Base-by-base conservation (phyloP, 306 rosid species). In the Luffa aegyptiaca region DNA sequence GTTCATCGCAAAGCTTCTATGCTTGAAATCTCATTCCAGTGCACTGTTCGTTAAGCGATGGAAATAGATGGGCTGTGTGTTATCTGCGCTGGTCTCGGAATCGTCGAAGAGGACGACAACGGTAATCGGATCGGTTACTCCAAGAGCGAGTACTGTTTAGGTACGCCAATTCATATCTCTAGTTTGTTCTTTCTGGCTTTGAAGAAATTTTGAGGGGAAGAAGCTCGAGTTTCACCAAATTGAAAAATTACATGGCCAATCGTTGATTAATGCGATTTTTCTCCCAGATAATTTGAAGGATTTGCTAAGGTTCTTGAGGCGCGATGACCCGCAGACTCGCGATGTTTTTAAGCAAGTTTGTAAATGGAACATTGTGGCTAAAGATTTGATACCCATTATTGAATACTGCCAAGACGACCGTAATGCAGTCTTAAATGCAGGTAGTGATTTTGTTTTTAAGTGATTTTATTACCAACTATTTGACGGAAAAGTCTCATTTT, bases 311-410 rank as follows among this genome's bases (percentile, higher is more conserved):
- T 95, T 95, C 84, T 81, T 95, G 90, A 85, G 98, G 81, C 97
- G 98, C 3, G 98, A 95, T 37, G 97, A 95, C 51, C 97, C 93
- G 12, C 92, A 90, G 77, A 82, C 88, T 5, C 93, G 97, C 2
- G 92, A 89, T 33, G 98, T 92, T 69, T 92, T 92, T 82, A 95
- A 92, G 79, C 96, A 92, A 85, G 97, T 95, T 4, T 92, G 97
- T 83, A 92, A 85, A 87, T 95, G 98, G 98, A 91, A 84, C 78
- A 88, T 83, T 11, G 87, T 95, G 56, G 81, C 89, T 6, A 87
- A 92, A 79, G 85, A 95, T 78, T 75, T 95, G 90, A 88, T 95
- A 52, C 97, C 98, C 6, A 88, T 86, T 64, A 91, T 95, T 17
- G 93, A 91, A 79, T 63, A 84, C 71, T 89, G 88, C 69, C 93